Evolutionary conservation across 192 early-diverging fungal genomes (phyloP), one percentile per base, ranked within the genome.

Genomic region (Oehlia diaphana): DNA sequence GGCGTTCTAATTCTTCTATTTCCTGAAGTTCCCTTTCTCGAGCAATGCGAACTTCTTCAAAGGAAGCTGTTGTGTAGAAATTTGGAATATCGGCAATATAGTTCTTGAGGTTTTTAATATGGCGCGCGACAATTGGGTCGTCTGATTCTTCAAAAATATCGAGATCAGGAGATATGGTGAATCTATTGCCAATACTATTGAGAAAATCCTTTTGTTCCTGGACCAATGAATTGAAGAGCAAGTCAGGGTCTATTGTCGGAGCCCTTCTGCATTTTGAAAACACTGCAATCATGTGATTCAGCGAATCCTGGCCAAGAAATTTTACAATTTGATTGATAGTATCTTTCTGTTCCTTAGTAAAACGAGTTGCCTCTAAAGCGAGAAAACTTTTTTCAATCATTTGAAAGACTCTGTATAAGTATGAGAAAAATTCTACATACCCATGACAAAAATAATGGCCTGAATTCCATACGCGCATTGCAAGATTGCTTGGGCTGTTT

Each of bases 381-480:
- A 2, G 3, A 50, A 47, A 72, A 42, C 44, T 42, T 42, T 31
- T 42, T 42, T 42, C 7, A 42, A 7, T 9, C 39, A 42, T 42
- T 47, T 42, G 39, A 42, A 42, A 42, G 39, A 12, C 2, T 7
- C 6, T 42, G 0, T 42, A 5, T 42, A 42, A 42, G 39, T 9
- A 8, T 42, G 6, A 0, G 39, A 42, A 42, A 42, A 42, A 42
- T 42, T 7, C 7, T 42, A 42, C 44, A n/a, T 13, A 72, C 70
- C 70, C 14, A 72, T 23, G 14, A 72, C 70, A 72, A 72, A 47
- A 12, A 72, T 16, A 44, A 72, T 44, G 13, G 70, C 70, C 21
- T 72, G 23, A 37, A 72, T 35, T 42, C 44, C 70, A 37, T 47
- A 14, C 23, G 8, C 44, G n/a, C 37, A 72, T 72, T 72, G 33